Percentiles rank a stretch among this genome's conserved stretches.
These are phyloP conservation scores for Ogataea dorogensis DNA, from an alignment of 805 yeast species.

Conservation along the genomic window DNA sequence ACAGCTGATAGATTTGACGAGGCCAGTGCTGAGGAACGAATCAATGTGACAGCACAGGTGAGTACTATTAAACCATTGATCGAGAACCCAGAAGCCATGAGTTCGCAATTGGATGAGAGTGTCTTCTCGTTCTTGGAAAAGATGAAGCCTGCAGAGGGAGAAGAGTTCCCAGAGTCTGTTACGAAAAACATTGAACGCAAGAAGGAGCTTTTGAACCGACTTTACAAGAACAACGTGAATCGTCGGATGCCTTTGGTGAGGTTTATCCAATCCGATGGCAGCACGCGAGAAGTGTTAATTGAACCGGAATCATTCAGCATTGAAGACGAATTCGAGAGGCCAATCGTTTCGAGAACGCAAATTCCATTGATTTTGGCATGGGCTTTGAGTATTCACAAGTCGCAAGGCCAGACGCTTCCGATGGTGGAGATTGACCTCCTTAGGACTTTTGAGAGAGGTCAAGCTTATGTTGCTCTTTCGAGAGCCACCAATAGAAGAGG, in stretches of 20 bases:
- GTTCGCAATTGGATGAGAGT: constrained; percentile 39
- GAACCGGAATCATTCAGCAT: constrained; percentile 81
- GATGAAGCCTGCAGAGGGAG: constrained; percentile 9
- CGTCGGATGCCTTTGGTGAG: constrained; percentile 72
- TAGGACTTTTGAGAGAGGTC: constrained; percentile 84
- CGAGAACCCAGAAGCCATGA: constrained; percentile 23
- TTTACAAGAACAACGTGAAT: constrained; percentile 45
- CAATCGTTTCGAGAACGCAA: constrained; percentile 72
- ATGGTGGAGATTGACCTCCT: constrained; percentile 74
- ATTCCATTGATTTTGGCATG: constrained; percentile 91
- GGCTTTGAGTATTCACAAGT: constrained; percentile 93
- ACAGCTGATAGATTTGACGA: constrained; percentile 3
- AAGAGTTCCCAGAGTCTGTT: constrained; percentile 25
- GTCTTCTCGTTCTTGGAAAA: constrained; percentile 48
- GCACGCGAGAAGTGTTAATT: constrained; percentile 70
- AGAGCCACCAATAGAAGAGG: constrained; percentile 81
- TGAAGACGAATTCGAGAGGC: constrained; percentile 68
- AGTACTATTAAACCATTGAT: constrained; percentile 8
- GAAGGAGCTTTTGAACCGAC: constrained; percentile 39
- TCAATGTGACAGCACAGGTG: not conserved
- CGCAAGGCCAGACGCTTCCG: constrained; percentile 89
- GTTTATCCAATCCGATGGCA: constrained; percentile 69
- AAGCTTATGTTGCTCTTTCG: constrained; percentile 92
- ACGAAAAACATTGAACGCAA: constrained; percentile 43
- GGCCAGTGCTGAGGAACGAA: constrained; percentile 6